Evolutionary conservation across 78 protist genomes (phyloP).

Genomic region (Planoprotostelium fungivorum): DNA sequence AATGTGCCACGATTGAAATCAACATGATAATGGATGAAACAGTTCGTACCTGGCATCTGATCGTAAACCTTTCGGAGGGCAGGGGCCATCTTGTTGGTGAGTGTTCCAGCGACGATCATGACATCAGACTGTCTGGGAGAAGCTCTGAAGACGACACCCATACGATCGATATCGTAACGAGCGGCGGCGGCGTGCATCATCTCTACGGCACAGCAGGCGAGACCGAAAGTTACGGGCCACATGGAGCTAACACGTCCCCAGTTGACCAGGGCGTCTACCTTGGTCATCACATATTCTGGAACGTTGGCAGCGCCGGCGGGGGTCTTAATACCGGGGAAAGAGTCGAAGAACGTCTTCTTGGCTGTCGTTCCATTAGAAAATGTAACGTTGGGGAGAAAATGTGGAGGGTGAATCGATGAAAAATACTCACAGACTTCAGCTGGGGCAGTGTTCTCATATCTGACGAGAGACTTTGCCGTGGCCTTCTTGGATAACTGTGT

Average conservation of each 20-base stretch:
- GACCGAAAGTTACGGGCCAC: conserved; percentile 97
- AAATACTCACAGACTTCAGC: not conserved
- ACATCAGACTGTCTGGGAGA: conserved; percentile 92
- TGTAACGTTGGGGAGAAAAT: not conserved
- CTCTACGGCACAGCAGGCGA: conserved; percentile 98
- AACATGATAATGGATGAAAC: not conserved
- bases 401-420: not conserved
- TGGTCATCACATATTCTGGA: conserved; percentile 70
- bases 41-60: conserved; percentile 79
- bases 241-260: conserved; percentile 86
- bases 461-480: not conserved
- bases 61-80: conserved; percentile 91
- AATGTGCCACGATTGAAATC: not conserved
- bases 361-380: not conserved
- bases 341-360: not conserved
- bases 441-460: not conserved
- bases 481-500: not conserved
- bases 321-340: not conserved
- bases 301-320: conserved; percentile 1
- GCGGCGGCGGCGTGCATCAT: conserved; percentile 95
- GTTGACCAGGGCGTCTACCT: conserved; percentile 75
- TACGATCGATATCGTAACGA: conserved; percentile 94
- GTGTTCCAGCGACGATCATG: conserved; percentile 96
- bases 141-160: conserved; percentile 89
- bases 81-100: conserved; percentile 98